phyloP scores from a whole-genome alignment of 148 eudicot species.

The Vaccinium myrtillus region DNA sequence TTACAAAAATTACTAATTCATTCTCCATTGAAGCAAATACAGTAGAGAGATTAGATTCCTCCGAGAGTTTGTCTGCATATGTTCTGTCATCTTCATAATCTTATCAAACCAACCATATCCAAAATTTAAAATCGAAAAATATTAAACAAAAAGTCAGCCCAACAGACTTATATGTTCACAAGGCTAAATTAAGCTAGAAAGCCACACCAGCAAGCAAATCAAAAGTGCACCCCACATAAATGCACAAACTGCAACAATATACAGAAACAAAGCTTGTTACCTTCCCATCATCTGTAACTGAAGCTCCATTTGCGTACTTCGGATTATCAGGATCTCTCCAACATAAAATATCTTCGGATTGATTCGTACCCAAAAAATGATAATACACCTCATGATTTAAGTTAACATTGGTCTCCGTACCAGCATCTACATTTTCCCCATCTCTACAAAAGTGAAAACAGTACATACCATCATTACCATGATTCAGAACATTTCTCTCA shows the following conservation, averaged over 20 bases:
- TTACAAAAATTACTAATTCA: background rate
- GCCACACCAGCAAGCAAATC: background rate
- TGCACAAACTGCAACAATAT: background rate
- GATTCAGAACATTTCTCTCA: background rate
- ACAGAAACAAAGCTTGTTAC: constrained; percentile 28
- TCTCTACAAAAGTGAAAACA: constrained; percentile 46
- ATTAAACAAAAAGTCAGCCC: too few species aligned
- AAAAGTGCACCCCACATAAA: background rate
- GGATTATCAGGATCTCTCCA: constrained; percentile 81
- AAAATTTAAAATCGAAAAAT: background rate
- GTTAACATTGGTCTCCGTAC: constrained; percentile 74
- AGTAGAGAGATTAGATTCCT: too few species aligned
- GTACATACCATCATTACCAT: background rate
- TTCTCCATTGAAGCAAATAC: background rate
- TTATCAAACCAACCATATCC: background rate
- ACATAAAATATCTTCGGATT: constrained; percentile 83
- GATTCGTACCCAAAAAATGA: constrained; percentile 82
- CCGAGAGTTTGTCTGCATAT: too few species aligned
- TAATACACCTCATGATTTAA: constrained; percentile 72
- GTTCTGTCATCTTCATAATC: background rate
- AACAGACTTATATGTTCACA: background rate
- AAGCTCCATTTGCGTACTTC: constrained; percentile 40
- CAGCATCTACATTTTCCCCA: constrained; percentile 59
- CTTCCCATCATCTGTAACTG: constrained; percentile 89
- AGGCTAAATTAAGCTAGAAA: background rate